Percentiles rank a stretch among this genome's conserved stretches.
phyloP scores from a whole-genome alignment of 352 stramenopile genomes.

The Globisporangium spinosum region DNA sequence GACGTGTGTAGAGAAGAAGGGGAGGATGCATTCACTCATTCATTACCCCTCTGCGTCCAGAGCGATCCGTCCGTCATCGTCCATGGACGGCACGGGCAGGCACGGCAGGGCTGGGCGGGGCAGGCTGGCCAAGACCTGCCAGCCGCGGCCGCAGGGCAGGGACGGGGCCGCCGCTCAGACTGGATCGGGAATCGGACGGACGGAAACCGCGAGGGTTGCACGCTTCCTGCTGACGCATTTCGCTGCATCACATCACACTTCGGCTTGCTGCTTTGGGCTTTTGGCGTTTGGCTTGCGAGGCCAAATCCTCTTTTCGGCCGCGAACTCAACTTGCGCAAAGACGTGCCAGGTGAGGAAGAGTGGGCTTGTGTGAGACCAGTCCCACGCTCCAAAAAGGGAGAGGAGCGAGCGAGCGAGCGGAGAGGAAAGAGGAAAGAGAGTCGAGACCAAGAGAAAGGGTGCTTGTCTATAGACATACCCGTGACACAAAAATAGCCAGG shows the following conservation, averaged over 20 bases:
- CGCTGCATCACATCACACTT: conserved; percentile 5
- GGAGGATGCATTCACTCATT: background rate
- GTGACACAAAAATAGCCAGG: background rate
- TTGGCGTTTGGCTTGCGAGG: background rate
- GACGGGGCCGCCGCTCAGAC: background rate
- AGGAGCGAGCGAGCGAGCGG: background rate
- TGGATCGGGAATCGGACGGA: background rate
- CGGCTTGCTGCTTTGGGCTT: background rate
- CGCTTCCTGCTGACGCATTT: conserved; percentile 14
- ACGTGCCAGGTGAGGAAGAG: background rate
- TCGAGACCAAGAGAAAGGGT: background rate
- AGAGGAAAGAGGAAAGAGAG: background rate
- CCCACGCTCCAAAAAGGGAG: background rate
- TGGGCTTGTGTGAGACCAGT: background rate
- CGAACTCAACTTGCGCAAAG: conserved; percentile 12
- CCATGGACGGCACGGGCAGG: background rate
- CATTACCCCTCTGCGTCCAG: background rate
- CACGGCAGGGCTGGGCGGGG: background rate
- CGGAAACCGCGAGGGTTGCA: background rate
- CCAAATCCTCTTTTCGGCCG: background rate
- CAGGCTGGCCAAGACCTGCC: background rate
- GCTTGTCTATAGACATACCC: background rate
- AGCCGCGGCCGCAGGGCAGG: background rate
- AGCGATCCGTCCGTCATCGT: background rate
- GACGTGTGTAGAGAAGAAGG: background rate